Percentiles rank a stretch among this genome's conserved stretches.
phyloP scores from a whole-genome alignment of 108 stramenopile genomes.

The Skeletonema marinoi region DNA sequence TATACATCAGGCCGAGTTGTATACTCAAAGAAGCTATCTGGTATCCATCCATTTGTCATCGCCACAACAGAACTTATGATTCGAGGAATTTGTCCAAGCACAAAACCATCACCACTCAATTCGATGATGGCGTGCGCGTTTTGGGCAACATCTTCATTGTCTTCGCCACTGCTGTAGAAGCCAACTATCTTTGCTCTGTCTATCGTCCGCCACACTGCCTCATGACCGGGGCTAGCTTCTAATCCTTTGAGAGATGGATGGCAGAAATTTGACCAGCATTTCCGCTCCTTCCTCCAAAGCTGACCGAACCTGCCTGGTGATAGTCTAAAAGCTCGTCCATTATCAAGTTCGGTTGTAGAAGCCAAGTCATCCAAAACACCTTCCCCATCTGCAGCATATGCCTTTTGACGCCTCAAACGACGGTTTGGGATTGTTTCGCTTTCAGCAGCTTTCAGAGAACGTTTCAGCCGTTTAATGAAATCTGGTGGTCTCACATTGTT shows the following conservation, averaged over 20 bases:
- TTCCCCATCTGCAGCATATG: slow-evolving; percentile 6
- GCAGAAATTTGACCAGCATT: slow-evolving; percentile 78
- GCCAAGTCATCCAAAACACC: background rate
- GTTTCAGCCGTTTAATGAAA: slow-evolving; percentile 38
- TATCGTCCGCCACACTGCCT: slow-evolving; percentile 71
- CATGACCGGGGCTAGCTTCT: slow-evolving; percentile 64
- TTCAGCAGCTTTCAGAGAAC: slow-evolving; percentile 37
- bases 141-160: slow-evolving; percentile 7
- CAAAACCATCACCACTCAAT: slow-evolving; percentile 67
- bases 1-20: slow-evolving; percentile 45
- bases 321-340: slow-evolving; percentile 26
- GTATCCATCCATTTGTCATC: slow-evolving; percentile 69
- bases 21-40: slow-evolving; percentile 49
- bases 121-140: slow-evolving; percentile 54
- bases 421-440: slow-evolving; percentile 38
- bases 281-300: slow-evolving; percentile 53
- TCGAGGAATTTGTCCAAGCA: slow-evolving; percentile 57
- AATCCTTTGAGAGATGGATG: slow-evolving; percentile 57
- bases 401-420: slow-evolving; percentile 13
- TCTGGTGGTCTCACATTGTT: slow-evolving; percentile 8
- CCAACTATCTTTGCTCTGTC: slow-evolving; percentile 65
- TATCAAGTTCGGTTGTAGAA: background rate
- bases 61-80: slow-evolving; percentile 61
- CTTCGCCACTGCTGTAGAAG: slow-evolving; percentile 11
- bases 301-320: slow-evolving; percentile 68